Percentiles rank a stretch among this genome's conserved stretches.
Conservation (phyloP, 768 basidiomycete genomes). For the Tricholoma saponaceum region DNA sequence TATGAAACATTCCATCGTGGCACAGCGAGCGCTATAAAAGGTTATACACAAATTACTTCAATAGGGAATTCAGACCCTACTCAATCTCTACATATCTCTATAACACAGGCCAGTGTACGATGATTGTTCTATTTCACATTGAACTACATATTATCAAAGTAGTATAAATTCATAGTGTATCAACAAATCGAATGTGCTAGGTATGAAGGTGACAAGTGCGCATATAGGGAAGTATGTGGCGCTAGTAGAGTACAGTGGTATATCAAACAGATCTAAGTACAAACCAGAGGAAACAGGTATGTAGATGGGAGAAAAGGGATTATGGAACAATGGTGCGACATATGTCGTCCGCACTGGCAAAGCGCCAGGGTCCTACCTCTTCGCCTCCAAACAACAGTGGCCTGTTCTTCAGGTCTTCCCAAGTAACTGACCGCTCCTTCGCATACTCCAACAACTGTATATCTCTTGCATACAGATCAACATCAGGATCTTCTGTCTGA, state of each 20-base stretch:
- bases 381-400: background rate
- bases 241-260: background rate
- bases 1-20: too few relatives aligned
- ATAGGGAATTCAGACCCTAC: too few relatives aligned
- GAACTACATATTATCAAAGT: too few relatives aligned
- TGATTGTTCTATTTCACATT: too few relatives aligned
- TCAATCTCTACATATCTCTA: too few relatives aligned
- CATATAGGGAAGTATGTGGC: background rate
- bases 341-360: background rate
- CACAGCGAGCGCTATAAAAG: too few relatives aligned
- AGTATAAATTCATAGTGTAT: background rate
- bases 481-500: background rate
- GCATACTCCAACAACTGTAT: background rate
- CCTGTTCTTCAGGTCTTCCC: conserved; percentile 1
- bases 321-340: background rate
- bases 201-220: background rate
- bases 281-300: background rate
- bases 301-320: background rate
- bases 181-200: background rate
- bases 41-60: too few relatives aligned
- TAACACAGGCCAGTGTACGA: too few relatives aligned
- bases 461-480: background rate
- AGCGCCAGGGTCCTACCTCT: background rate
- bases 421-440: background rate
- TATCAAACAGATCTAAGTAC: background rate